These are phyloP conservation scores for Fusarium euwallaceae DNA, from an alignment of 2,329 filamentous ascomycete genomes.

Conservation along the genomic window DNA sequence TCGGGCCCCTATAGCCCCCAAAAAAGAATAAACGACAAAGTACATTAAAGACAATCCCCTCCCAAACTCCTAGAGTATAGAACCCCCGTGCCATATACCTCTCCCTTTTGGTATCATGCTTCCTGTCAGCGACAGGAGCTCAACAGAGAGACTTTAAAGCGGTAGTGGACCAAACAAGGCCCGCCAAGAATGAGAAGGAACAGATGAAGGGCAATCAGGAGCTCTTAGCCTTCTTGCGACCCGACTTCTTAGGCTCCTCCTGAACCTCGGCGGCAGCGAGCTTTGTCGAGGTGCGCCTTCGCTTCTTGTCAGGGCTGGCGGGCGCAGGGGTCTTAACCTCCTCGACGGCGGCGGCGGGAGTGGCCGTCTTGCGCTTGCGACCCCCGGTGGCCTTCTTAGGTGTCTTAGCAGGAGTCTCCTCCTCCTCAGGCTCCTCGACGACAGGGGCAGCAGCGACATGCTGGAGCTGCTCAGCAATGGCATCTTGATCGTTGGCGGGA, in stretches of 20 bases:
- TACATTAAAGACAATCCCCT: constrained; percentile 4
- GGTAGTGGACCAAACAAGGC: constrained; percentile 19
- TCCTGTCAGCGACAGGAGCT: constrained; percentile 34
- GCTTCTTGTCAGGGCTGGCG: constrained; percentile 73
- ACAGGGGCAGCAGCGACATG: constrained; percentile 54
- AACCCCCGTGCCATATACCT: constrained; percentile 35
- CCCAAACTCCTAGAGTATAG: constrained; percentile 42
- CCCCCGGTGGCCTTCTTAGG: constrained; percentile 66
- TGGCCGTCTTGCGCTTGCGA: constrained; percentile 70
- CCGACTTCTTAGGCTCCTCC: constrained; percentile 72
- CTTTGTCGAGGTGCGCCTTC: constrained; percentile 69
- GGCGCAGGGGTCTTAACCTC: constrained; percentile 58
- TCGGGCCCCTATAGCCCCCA: constrained; percentile 25
- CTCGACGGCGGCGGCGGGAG: constrained; percentile 57
- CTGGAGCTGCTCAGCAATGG: constrained; percentile 71
- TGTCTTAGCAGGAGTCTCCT: constrained; percentile 65
- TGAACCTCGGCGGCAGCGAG: constrained; percentile 61
- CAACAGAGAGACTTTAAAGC: constrained; percentile 29
- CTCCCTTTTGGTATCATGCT: constrained; percentile 45
- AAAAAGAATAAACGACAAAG: constrained; percentile 25
- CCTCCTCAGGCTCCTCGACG: constrained; percentile 58
- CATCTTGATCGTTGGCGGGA: constrained; percentile 63
- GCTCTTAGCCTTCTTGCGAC: constrained; percentile 69
- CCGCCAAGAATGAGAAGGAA: constrained; percentile 35
- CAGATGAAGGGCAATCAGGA: constrained; percentile 45